Evolutionary conservation across 179 eudicot genomes (phyloP).

Genomic region (Spergularia azorica): DNA sequence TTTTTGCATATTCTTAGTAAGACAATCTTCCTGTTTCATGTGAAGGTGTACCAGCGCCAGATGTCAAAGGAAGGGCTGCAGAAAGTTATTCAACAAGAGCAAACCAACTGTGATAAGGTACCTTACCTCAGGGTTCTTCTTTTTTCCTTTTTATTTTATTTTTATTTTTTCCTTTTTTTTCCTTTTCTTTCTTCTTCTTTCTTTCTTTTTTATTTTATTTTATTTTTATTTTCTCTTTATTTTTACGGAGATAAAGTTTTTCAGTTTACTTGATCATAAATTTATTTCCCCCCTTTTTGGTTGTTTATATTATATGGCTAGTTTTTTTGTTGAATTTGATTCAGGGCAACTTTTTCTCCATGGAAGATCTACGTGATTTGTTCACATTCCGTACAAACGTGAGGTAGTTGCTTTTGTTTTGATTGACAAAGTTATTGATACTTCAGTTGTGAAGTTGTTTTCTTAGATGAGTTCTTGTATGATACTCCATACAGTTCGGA

Average conservation of each 20-base stretch:
- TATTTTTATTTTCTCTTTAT: too few relatives aligned
- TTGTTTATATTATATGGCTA: slow-evolving; percentile 15
- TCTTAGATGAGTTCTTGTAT: neutral
- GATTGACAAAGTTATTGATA: slow-evolving; percentile 9
- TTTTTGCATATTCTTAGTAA: neutral
- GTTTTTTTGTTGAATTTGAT: slow-evolving; percentile 15
- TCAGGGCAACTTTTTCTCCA: slow-evolving; percentile 85
- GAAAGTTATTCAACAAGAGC: slow-evolving; percentile 92
- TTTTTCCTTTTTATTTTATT: neutral
- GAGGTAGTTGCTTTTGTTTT: slow-evolving; percentile 44
- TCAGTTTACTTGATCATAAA: too few relatives aligned
- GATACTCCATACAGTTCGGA: slow-evolving; percentile 62
- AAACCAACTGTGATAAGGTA: slow-evolving; percentile 55
- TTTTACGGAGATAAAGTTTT: too few relatives aligned
- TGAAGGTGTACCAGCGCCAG: slow-evolving; percentile 99
- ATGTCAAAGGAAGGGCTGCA: slow-evolving; percentile 99
- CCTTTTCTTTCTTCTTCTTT: too few relatives aligned
- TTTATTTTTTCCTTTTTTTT: neutral
- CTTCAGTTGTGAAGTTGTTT: slow-evolving; percentile 7
- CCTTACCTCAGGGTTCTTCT: neutral
- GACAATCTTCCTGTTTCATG: neutral
- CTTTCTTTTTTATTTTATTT: too few relatives aligned
- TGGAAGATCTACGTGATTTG: slow-evolving; percentile 91
- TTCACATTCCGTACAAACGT: slow-evolving; percentile 70
- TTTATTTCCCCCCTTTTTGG: neutral